phyloP scores from a whole-genome alignment of 2,329 filamentous ascomycete species.

The Didymella pomorum region DNA sequence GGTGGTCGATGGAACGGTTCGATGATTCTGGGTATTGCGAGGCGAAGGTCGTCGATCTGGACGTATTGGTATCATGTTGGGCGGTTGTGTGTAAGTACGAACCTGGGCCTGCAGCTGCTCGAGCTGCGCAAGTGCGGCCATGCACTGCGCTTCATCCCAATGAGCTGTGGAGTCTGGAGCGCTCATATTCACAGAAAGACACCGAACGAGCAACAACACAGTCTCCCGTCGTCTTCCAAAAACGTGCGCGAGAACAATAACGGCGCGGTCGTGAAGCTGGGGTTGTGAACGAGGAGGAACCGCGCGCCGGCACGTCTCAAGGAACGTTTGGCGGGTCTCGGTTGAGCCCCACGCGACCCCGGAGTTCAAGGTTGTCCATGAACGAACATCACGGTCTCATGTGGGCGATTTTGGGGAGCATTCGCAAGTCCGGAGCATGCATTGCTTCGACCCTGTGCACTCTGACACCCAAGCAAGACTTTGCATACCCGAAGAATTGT shows the following conservation, averaged over 20 bases:
- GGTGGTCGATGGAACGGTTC: slow-evolving; percentile 48
- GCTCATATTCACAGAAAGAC: slow-evolving; percentile 25
- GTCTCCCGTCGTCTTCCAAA: background rate
- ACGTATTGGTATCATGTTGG: slow-evolving; percentile 12
- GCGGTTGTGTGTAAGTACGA: background rate
- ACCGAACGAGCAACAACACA: background rate
- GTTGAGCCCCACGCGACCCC: slow-evolving; percentile 13
- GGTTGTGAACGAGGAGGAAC: slow-evolving; percentile 13
- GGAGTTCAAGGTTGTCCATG: background rate
- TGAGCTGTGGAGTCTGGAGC: slow-evolving; percentile 22
- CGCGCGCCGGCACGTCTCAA: slow-evolving; percentile 2
- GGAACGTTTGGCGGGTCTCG: slow-evolving; percentile 21
- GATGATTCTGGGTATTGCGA: slow-evolving; percentile 54
- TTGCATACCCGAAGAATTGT: background rate
- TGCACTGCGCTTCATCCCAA: slow-evolving; percentile 53
- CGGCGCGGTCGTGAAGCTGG: slow-evolving; percentile 16
- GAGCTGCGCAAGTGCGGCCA: slow-evolving; percentile 55
- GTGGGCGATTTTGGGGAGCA: slow-evolving; percentile 8
- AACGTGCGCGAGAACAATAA: background rate
- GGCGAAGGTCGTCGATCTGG: slow-evolving; percentile 55
- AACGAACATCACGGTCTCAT: slow-evolving; percentile 23
- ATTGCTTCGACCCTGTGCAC: background rate
- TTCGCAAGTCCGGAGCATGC: background rate
- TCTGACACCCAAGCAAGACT: too few relatives aligned
- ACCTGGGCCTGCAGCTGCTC: slow-evolving; percentile 56